Base-by-base conservation (phyloP, 2,329 filamentous ascomycete genomes). In the Neopestalotiopsis sp. region DNA sequence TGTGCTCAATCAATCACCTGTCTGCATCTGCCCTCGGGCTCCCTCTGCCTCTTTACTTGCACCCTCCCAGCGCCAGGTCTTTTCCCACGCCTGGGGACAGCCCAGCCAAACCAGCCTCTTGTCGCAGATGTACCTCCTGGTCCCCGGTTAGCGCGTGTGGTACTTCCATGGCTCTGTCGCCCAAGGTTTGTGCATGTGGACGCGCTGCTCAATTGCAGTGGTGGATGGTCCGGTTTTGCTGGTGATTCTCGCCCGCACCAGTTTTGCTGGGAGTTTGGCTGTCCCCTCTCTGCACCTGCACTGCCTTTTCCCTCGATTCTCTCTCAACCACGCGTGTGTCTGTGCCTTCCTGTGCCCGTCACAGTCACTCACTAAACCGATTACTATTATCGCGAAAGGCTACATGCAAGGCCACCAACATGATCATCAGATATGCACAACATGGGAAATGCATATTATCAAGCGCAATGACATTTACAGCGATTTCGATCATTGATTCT, bases 241-340 rank as follows among this genome's bases (percentile, higher is more conserved):
- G 76, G 74, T 79, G 77, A 79, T 79, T 77, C 75, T 74, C 67
- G 73, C 74, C 73, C 71, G 68, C 69, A 34, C 49, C 71, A 68
- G 64, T 66, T 66, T 65, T 75, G 73, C 71, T 76, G 75, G 74
- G 74, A 76, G 76, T 78, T 71, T 72, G 70, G 68, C 70, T 49
- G 69, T 32, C 56, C 65, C 64, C 53, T 56, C 65, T 38, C 63
- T 61, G 34, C 49, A 34, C 38, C 61, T 57, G 38, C 61, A 6
- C 57, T 66, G 58, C 30, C 30, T 20, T 28, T 65, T 67, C 71
- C 74, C 74, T 70, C 72, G 59, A 65, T 32, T 62, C 70, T 69
- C 68, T 66, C 71, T 63, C 42, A 56, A 20, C 38, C 49, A 17
- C 20, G n/a, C 5, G 14, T 42, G 20, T 24, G 61, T 14, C 32